Conservation (phyloP, 345 rosid genomes). For the Durio zibethinus region DNA sequence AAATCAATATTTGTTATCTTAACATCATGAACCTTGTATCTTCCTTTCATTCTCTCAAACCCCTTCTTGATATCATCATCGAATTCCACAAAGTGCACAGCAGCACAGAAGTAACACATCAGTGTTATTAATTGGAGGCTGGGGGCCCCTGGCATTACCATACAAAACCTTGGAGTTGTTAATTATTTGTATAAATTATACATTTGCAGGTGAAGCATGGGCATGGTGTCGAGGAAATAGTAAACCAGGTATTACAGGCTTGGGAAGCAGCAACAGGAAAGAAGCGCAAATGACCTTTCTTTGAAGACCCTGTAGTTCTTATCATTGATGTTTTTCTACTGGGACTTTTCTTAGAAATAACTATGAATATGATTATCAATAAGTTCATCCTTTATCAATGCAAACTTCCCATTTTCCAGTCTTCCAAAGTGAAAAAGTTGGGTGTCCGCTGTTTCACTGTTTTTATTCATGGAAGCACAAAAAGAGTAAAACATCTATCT, state of each 20-base stretch:
- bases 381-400: neutral
- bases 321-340: neutral
- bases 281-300: conserved; percentile 34
- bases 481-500: neutral
- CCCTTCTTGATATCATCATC: neutral
- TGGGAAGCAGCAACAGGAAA: conserved; percentile 84
- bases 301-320: neutral
- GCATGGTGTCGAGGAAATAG: conserved; percentile 70
- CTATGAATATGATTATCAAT: neutral
- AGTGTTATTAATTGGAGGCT: neutral
- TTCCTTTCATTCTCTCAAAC: neutral
- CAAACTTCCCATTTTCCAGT: neutral
- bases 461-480: neutral
- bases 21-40: neutral
- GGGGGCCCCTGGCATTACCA: neutral
- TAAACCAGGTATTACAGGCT: conserved; percentile 61
- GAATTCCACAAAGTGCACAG: too few species aligned
- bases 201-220: conserved; percentile 73
- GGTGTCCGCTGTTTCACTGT: neutral
- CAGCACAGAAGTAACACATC: neutral
- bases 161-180: neutral
- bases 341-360: neutral
- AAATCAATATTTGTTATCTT: neutral
- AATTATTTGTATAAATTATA: neutral
- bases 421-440: neutral